Base-by-base conservation (phyloP, 371 early-diverging fungal species). In the Saksenaea oblongispora region DNA sequence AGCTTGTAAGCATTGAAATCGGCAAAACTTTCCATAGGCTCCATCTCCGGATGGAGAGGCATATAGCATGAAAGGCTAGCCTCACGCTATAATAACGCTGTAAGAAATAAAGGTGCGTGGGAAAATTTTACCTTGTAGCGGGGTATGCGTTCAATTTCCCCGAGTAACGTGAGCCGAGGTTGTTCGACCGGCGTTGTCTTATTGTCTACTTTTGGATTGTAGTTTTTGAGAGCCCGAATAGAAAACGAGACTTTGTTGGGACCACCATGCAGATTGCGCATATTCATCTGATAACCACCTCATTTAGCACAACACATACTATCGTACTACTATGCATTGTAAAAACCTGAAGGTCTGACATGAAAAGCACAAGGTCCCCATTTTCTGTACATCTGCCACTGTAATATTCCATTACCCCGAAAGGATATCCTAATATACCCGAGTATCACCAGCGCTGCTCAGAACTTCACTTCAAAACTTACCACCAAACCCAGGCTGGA, bases 391-490 rank as follows among this genome's bases (percentile, higher is more conserved):
- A 83, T 39, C 76, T 72, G 58, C 77, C 81, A 22, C 70, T 73
- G 47, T 79, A 86, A 57, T 83, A 86, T 37, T 86, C 84, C 80
- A 86, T 73, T 54, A 82, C 72, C 55, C 82, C 84, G 61, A 86
- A 84, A 14, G 86, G 86, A 67, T 69, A 76, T 4, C 82, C 84
- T 61, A 47, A 15, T 18, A 24, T 61, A 58, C n/a, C n/a, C 56
- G 22, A 28, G 58, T 57, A 15, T 59, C 41, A n/a, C 51, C 57
- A 10, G 61, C 63, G 15, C 57, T 62, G 41, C 5, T 47, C 34
- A 10, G 2, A n/a, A 14, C 3, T 26, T 31, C 31, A 31, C 31
- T 15, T 35, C 8, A 42, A 35, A 35, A 56, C 28, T 9, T 65
- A 56, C 68, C 65, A 54, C 55, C 63, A 39, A 71, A 57, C 2